Percentiles rank a stretch among this genome's conserved stretches.
Conservation (phyloP, 2,329 filamentous ascomycete species). For the Fusarium armeniacum region DNA sequence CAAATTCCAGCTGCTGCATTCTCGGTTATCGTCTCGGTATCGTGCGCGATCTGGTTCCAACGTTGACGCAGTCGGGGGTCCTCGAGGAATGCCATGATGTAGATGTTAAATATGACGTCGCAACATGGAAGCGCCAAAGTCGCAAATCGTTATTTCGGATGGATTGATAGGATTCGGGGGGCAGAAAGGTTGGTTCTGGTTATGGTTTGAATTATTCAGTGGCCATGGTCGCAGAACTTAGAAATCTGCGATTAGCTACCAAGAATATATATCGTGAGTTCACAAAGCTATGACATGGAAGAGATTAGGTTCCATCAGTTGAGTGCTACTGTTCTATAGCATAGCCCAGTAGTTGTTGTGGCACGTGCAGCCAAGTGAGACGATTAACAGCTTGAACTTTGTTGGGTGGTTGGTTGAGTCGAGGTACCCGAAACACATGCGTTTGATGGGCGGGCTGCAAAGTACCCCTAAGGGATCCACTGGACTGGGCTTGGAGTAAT, state of each 20-base stretch:
- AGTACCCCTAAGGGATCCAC: slow-evolving; percentile 38
- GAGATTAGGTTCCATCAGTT: slow-evolving; percentile 34
- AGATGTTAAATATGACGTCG: slow-evolving; percentile 50
- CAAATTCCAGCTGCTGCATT: slow-evolving; percentile 93
- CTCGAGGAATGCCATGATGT: slow-evolving; percentile 72
- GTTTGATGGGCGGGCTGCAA: slow-evolving; percentile 20
- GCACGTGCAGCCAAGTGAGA: slow-evolving; percentile 49
- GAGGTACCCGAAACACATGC: slow-evolving; percentile 38
- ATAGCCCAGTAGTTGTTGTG: slow-evolving; percentile 36
- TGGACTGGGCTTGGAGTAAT: slow-evolving; percentile 25
- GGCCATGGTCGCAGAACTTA: slow-evolving; percentile 38
- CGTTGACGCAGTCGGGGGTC: slow-evolving; percentile 93
- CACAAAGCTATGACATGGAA: slow-evolving; percentile 26
- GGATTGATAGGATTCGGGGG: slow-evolving; percentile 1
- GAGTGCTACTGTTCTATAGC: slow-evolving; percentile 30
- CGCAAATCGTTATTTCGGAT: slow-evolving; percentile 11
- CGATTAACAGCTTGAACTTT: slow-evolving; percentile 36
- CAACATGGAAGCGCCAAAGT: slow-evolving; percentile 38
- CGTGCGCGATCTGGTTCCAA: slow-evolving; percentile 92
- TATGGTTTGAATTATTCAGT: slow-evolving; percentile 16
- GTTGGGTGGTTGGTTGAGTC: slow-evolving; percentile 48
- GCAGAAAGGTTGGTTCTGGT: background rate
- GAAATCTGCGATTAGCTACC: slow-evolving; percentile 26
- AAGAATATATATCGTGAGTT: slow-evolving; percentile 32
- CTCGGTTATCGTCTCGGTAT: slow-evolving; percentile 90